Conservation (phyloP, 2,329 filamentous ascomycete genomes). For the Penicillium sp. region DNA sequence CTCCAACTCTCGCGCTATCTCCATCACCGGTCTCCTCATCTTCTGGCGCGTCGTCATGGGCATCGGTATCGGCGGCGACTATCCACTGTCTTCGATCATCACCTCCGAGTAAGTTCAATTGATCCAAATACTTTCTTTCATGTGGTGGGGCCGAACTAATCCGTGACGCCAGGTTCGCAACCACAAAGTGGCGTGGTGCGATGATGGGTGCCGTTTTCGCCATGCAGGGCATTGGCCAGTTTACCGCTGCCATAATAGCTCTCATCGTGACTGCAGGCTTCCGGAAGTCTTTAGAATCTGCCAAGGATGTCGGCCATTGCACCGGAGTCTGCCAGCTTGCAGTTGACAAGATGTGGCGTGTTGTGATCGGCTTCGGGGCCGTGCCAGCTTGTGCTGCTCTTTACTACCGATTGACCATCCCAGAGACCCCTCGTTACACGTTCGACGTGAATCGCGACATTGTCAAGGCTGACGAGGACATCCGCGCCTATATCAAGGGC, state of each 20-base stretch:
- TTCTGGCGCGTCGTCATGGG: conserved; percentile 83
- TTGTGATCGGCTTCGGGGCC: conserved; percentile 76
- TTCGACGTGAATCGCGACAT: conserved; percentile 77
- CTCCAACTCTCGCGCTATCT: conserved; percentile 61
- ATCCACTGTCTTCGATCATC: conserved; percentile 78
- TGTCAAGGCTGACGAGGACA: conserved; percentile 69
- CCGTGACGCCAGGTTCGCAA: conserved; percentile 61
- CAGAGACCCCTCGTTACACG: conserved; percentile 84
- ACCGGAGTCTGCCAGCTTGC: conserved; percentile 63
- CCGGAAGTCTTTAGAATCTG: conserved; percentile 59
- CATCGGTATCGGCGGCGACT: conserved; percentile 77
- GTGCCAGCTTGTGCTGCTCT: conserved; percentile 77
- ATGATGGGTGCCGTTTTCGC: conserved; percentile 87
- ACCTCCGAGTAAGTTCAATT: conserved; percentile 63
- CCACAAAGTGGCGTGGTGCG: conserved; percentile 78
- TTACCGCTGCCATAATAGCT: conserved; percentile 71
- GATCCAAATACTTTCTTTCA: background rate
- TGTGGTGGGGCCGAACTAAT: background rate
- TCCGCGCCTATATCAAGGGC: conserved; percentile 70
- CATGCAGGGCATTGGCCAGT: conserved; percentile 83
- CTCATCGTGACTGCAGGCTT: conserved; percentile 72
- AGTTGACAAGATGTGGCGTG: conserved; percentile 85
- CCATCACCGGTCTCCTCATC: conserved; percentile 58
- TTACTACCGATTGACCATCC: conserved; percentile 83
- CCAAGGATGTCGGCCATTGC: conserved; percentile 56